Percentiles rank a stretch among this genome's conserved stretches.
phyloP scores from a whole-genome alignment of 2,329 filamentous ascomycete species.

The Fusarium fujikuroi region DNA sequence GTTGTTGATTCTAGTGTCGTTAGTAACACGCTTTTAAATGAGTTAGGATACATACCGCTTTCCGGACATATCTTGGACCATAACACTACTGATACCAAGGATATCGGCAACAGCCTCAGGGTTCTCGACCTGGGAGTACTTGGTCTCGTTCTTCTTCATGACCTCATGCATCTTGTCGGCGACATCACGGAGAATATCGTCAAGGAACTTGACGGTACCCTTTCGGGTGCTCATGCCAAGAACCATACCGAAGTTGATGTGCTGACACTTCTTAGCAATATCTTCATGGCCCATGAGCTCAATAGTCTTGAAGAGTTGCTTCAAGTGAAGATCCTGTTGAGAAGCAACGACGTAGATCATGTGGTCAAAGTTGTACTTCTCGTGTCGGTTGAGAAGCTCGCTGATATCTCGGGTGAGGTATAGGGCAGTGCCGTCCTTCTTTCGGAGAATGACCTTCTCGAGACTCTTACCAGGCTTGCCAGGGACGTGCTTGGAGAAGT shows the following conservation, averaged over 20 bases:
- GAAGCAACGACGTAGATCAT: conserved; percentile 84
- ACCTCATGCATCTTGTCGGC: conserved; percentile 97
- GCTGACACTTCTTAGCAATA: conserved; percentile 73
- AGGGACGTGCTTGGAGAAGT: conserved; percentile 74
- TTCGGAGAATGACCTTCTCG: conserved; percentile 76
- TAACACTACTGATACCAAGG: conserved; percentile 92
- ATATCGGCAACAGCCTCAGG: conserved; percentile 85
- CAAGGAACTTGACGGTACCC: conserved; percentile 78
- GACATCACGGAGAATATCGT: conserved; percentile 67
- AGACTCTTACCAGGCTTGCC: conserved; percentile 76
- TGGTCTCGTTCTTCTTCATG: conserved; percentile 89
- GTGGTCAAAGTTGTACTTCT: conserved; percentile 75
- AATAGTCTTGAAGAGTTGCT: conserved; percentile 80
- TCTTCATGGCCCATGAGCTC: conserved; percentile 77
- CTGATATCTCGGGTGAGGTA: conserved; percentile 84
- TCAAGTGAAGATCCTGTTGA: conserved; percentile 77
- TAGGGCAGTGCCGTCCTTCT: conserved; percentile 78
- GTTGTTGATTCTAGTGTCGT: conserved; percentile 64
- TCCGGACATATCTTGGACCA: conserved; percentile 98
- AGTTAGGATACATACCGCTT: conserved; percentile 71
- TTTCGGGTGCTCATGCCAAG: conserved; percentile 76
- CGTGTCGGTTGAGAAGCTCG: conserved; percentile 73
- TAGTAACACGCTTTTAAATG: background rate
- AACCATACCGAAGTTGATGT: conserved; percentile 80
- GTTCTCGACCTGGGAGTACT: conserved; percentile 90